A percentile compares a stretch with the other conserved stretches of the same genome.
phyloP scores from a whole-genome alignment of 73 alveolate species.

The Blepharisma japonicum region DNA sequence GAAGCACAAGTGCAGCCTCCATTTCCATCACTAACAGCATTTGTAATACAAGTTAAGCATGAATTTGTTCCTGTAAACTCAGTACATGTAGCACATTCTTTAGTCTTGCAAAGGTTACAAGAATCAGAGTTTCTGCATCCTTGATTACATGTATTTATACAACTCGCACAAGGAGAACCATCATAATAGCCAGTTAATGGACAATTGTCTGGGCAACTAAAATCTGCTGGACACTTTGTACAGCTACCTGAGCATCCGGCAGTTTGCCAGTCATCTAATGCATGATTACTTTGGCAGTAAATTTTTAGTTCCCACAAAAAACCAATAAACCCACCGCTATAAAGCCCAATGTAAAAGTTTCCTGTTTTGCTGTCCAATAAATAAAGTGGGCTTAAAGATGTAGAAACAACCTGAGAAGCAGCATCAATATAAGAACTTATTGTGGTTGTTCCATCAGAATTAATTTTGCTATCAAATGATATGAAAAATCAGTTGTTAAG shows the following conservation, averaged over 20 bases:
- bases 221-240: not conserved
- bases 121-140: not conserved
- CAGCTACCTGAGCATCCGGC: not conserved
- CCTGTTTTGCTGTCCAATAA: not conserved
- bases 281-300: not conserved
- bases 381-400: not conserved
- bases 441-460: not conserved
- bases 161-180: not conserved
- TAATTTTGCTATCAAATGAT: not conserved
- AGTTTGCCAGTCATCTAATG: not conserved
- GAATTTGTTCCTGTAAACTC: not conserved
- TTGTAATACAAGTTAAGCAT: too few relatives aligned
- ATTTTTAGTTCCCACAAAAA: not conserved
- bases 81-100: not conserved
- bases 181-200: not conserved
- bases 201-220: not conserved
- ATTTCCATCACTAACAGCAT: too few relatives aligned
- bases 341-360: not conserved
- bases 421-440: not conserved
- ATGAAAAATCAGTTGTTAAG: not conserved
- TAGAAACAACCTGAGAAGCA: not conserved
- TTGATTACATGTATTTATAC: not conserved
- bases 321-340: not conserved
- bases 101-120: slow-evolving; percentile 8
- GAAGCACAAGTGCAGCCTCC: too few relatives aligned